These are phyloP conservation scores for Sporothrix variecibatus DNA, from an alignment of 2,329 filamentous ascomycete species.

Conservation along the genomic window DNA sequence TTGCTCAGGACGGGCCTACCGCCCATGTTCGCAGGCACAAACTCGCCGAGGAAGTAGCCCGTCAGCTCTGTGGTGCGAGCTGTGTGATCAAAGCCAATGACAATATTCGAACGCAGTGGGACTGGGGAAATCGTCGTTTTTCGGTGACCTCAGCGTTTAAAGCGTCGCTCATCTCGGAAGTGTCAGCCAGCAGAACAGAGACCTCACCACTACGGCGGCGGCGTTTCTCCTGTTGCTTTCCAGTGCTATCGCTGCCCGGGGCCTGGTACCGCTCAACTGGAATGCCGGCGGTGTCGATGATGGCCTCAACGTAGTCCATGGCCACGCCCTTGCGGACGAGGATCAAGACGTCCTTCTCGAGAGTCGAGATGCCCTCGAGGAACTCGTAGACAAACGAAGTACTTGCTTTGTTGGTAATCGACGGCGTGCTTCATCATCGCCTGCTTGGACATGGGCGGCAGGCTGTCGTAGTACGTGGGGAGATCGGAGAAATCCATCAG, in stretches of 20 bases:
- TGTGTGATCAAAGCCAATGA: slow-evolving; percentile 57
- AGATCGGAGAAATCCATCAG: slow-evolving; percentile 60
- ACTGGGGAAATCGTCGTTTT: slow-evolving; percentile 29
- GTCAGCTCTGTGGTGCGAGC: slow-evolving; percentile 45
- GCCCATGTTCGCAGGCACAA: neutral
- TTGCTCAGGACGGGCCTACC: neutral
- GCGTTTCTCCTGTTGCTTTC: neutral
- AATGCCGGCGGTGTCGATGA: slow-evolving; percentile 48
- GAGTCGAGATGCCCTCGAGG: slow-evolving; percentile 46
- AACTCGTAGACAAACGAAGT: slow-evolving; percentile 61
- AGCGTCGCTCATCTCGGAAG: slow-evolving; percentile 35
- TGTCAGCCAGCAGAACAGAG: slow-evolving; percentile 47
- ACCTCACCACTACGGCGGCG: slow-evolving; percentile 28
- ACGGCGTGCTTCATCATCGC: slow-evolving; percentile 56
- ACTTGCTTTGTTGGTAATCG: slow-evolving; percentile 60
- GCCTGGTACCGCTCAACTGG: slow-evolving; percentile 36
- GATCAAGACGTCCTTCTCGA: slow-evolving; percentile 54
- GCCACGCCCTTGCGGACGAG: slow-evolving; percentile 53
- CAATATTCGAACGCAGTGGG: slow-evolving; percentile 49
- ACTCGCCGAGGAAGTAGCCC: slow-evolving; percentile 31
- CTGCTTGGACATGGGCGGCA: slow-evolving; percentile 44
- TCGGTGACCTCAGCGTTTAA: slow-evolving; percentile 35
- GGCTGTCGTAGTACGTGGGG: slow-evolving; percentile 54
- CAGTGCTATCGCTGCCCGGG: slow-evolving; percentile 5
- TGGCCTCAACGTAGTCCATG: slow-evolving; percentile 53